Conservation (phyloP, 768 basidiomycete genomes). For the Termitomyces sp. region DNA sequence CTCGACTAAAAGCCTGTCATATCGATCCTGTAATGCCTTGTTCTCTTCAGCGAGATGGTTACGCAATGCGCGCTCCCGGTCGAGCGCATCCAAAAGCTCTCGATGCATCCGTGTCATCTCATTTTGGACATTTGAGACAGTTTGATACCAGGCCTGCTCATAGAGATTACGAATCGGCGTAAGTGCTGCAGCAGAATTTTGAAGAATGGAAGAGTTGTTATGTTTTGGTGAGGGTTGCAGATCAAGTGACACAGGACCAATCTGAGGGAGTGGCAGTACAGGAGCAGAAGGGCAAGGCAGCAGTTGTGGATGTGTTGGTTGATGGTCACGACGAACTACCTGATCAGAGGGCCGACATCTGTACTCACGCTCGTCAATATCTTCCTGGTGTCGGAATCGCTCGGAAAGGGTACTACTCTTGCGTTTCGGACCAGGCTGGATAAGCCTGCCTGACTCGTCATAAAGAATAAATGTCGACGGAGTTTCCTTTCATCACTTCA, state of each 20-base stretch:
- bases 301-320: not conserved
- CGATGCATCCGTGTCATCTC: constrained; percentile 15
- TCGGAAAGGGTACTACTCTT: not conserved
- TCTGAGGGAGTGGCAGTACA: not conserved
- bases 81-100: constrained; percentile 7
- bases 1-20: not conserved
- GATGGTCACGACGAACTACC: not conserved
- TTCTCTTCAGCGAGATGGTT: constrained; percentile 1
- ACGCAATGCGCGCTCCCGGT: constrained; percentile 5
- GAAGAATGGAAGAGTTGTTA: constrained; percentile 4
- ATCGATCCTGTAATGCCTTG: not conserved
- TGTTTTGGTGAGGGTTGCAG: not conserved
- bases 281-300: not conserved
- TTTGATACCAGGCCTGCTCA: constrained; percentile 15
- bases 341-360: not conserved
- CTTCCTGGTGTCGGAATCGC: not conserved
- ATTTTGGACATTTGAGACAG: constrained; percentile 13
- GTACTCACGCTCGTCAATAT: not conserved
- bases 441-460: not conserved
- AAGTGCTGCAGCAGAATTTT: constrained; percentile 9
- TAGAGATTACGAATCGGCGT: constrained; percentile 14
- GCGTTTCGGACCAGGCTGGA: not conserved
- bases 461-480: not conserved
- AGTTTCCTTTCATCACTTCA: not conserved
- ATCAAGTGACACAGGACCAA: not conserved